These are phyloP conservation scores for Arabidopsis thaliana DNA, from an alignment of 345 rosid species.

Conservation along the genomic window DNA sequence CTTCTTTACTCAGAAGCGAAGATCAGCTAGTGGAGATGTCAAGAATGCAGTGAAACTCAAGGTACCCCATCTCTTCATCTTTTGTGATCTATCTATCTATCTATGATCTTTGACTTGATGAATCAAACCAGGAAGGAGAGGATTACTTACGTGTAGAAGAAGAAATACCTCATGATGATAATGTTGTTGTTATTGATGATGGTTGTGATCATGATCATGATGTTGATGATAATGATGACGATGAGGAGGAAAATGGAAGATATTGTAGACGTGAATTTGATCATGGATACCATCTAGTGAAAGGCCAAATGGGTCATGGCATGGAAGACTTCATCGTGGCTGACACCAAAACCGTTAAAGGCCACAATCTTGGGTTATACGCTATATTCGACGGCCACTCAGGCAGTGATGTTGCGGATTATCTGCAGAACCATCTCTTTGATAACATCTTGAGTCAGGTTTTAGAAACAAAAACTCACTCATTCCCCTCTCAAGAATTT, in stretches of 20 bases:
- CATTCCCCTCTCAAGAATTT: neutral
- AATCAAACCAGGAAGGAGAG: slow-evolving; percentile 26
- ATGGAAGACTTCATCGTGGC: slow-evolving; percentile 66
- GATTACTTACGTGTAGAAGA: slow-evolving; percentile 15
- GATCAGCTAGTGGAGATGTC: slow-evolving; percentile 22
- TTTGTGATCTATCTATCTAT: neutral
- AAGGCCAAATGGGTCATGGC: slow-evolving; percentile 57
- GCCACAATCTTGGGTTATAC: slow-evolving; percentile 52
- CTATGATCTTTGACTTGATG: neutral
- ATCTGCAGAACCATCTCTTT: slow-evolving; percentile 55
- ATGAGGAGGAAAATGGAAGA: slow-evolving; percentile 16
- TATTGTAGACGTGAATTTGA: slow-evolving; percentile 26
- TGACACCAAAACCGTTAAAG: slow-evolving; percentile 45
- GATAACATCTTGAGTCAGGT: slow-evolving; percentile 56
- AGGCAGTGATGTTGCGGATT: slow-evolving; percentile 55
- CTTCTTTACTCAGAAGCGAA: slow-evolving; percentile 23
- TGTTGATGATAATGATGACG: slow-evolving; percentile 26
- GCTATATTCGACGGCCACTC: slow-evolving; percentile 68
- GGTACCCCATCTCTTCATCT: slow-evolving; percentile 2
- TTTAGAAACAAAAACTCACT: neutral
- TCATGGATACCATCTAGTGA: slow-evolving; percentile 58
- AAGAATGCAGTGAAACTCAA: slow-evolving; percentile 15
- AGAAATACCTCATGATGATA: slow-evolving; percentile 28
- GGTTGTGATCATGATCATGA: slow-evolving; percentile 23
- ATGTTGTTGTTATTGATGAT: neutral